Conservation (phyloP, 2,329 filamentous ascomycete genomes). For the Ophiostoma quercus region DNA sequence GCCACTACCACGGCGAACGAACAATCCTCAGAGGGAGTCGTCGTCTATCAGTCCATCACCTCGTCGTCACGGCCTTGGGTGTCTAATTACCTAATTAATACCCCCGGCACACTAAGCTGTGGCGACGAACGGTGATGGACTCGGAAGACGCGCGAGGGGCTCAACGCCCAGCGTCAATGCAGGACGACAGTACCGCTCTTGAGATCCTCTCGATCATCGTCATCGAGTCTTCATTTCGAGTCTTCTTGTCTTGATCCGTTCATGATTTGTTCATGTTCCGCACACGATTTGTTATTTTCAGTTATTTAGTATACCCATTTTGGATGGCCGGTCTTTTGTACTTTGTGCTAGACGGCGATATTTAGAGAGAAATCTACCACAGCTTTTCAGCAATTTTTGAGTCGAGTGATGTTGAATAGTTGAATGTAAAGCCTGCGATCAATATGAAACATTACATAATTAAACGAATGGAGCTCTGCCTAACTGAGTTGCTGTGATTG, state of each 20-base stretch:
- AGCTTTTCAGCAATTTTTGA: slow-evolving; percentile 4
- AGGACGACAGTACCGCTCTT: not conserved
- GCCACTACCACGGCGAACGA: slow-evolving; percentile 1
- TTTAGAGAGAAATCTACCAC: slow-evolving; percentile 13
- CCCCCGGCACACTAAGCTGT: not conserved
- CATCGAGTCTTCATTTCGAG: not conserved
- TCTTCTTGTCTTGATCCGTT: not conserved
- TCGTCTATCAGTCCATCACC: not conserved
- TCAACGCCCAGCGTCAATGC: not conserved
- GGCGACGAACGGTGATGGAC: not conserved
- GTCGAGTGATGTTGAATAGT: not conserved
- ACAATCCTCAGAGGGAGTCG: not conserved
- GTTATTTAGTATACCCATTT: slow-evolving; percentile 14
- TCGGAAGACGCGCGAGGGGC: not conserved
- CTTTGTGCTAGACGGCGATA: slow-evolving; percentile 10
- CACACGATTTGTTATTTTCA: slow-evolving; percentile 11
- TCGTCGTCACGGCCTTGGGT: not conserved
- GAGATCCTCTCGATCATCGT: not conserved
- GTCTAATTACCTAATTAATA: not conserved
- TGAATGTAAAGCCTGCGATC: not conserved
- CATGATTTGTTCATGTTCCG: not conserved
- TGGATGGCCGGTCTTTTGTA: slow-evolving; percentile 11
- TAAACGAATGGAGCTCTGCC: not conserved
- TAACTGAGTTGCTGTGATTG: slow-evolving; percentile 7
- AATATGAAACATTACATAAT: not conserved